Base-by-base conservation (phyloP, 2,329 filamentous ascomycete genomes). In the Aspergillus pseudonomiae region DNA sequence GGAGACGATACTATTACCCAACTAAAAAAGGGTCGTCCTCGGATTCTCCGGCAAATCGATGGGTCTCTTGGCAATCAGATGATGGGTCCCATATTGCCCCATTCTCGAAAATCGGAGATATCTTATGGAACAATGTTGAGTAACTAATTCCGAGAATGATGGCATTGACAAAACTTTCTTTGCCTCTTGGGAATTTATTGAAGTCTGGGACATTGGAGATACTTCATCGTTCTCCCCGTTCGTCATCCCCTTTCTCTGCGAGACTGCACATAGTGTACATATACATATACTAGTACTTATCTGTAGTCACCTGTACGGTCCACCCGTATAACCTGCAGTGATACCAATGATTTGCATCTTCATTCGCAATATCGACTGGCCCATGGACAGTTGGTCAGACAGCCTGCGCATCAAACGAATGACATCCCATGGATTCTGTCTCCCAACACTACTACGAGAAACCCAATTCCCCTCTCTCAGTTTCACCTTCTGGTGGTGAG, bases 61-160 rank as follows among this genome's bases (percentile, higher is more conserved):
- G 21, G n/a, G 50, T 16, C 28, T 54, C 66, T 69, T 68, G 67
- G 66, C 68, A 68, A 48, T 69, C 65, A 67, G 65, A 66, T 65
- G 63, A 66, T 65, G 60, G 55, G 57, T 41, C 34, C 43, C 52
- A 55, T 55, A 55, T 55, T 55, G 52, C 32, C 52, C 52, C 52
- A 55, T 55, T 55, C 52, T 55, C 36, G 52, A 54, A 50, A 32
- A 55, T 55, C 52, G 32, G 52, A 39, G 32, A 39, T 55, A 55
- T 55, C 30, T 55, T 39, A 39, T 55, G 52, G 52, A 39, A 36
- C 52, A 55, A 39, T 16, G 14, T 39, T 55, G 52, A 55, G 52
- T 55, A 55, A 55, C 32, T 26, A 55, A 26, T 39, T 55, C 52
- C 52, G 30, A 26, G 28, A 34, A n/a, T 52, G 48, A 32, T 52